Percentiles rank a stretch among this genome's conserved stretches.
These are phyloP conservation scores for Alternaria brassicae DNA, from an alignment of 2,329 filamentous ascomycete genomes.

Conservation along the genomic window DNA sequence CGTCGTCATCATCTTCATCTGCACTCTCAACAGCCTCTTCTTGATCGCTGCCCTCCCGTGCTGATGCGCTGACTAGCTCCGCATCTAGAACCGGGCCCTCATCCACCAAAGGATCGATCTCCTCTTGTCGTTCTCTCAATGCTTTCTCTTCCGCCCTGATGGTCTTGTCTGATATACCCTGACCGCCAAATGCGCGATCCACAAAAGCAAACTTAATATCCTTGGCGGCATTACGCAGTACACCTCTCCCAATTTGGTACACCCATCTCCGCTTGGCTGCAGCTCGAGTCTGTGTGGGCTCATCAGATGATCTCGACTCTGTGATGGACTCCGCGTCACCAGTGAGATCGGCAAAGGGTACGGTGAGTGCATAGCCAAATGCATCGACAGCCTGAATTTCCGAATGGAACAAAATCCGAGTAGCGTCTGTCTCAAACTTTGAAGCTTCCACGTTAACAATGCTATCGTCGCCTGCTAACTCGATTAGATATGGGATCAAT, in stretches of 20 bases:
- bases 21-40: constrained; percentile 8
- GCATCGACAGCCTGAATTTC: constrained; percentile 64
- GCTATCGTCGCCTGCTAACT: constrained; percentile 58
- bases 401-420: constrained; percentile 59
- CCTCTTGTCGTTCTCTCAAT: constrained; percentile 51
- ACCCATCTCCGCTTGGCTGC: constrained; percentile 64
- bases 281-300: constrained; percentile 53
- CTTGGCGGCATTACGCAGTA: constrained; percentile 64
- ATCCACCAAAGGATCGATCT: constrained; percentile 57
- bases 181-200: constrained; percentile 67
- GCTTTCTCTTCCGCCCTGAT: constrained; percentile 53
- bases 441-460: constrained; percentile 65
- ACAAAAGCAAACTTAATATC: constrained; percentile 64
- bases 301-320: constrained; percentile 22
- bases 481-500: constrained; percentile 66
- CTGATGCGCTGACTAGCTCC: constrained; percentile 30
- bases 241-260: constrained; percentile 64
- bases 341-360: constrained; percentile 61
- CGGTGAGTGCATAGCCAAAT: constrained; percentile 62
- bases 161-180: constrained; percentile 54
- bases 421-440: constrained; percentile 64
- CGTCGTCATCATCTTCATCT: constrained; percentile 33
- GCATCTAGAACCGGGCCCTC: constrained; percentile 51
- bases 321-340: constrained; percentile 43
- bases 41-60: constrained; percentile 17